Percentiles rank a stretch among this genome's conserved stretches.
phyloP scores from a whole-genome alignment of 495 filamentous ascomycete species.

The Tuber aestivum region DNA sequence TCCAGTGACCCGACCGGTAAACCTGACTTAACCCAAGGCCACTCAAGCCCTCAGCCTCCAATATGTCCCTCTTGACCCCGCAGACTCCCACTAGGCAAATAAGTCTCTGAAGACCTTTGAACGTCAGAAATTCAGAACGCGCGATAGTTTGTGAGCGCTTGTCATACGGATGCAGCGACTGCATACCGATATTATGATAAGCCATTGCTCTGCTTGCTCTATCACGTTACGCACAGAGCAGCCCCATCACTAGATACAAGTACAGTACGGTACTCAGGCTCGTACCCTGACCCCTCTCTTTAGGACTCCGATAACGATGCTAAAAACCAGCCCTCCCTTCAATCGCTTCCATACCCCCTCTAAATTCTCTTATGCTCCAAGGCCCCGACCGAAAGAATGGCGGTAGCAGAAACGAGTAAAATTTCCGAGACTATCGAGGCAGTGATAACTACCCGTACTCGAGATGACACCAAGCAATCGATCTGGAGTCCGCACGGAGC shows the following conservation, averaged over 20 bases:
- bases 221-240: not conserved
- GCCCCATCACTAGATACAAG: not conserved
- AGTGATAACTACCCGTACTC: not conserved
- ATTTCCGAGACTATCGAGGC: not conserved
- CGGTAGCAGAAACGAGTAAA: not conserved
- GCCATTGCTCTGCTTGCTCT: not conserved
- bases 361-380: not conserved
- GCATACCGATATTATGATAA: not conserved
- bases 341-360: not conserved
- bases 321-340: not conserved
- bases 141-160: not conserved
- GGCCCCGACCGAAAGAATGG: not conserved
- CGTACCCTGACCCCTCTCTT: not conserved
- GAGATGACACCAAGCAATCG: not conserved
- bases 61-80: not conserved
- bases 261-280: too few relatives aligned
- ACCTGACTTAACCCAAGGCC: not conserved
- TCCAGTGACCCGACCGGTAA: not conserved
- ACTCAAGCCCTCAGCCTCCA: not conserved
- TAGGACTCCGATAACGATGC: not conserved
- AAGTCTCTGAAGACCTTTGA: not conserved
- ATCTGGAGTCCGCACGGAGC: not conserved
- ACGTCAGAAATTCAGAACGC: not conserved
- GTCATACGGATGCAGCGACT: not conserved
- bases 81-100: not conserved